These are phyloP conservation scores for Hygrophorus pudorinus DNA, from an alignment of 768 basidiomycete species.

Conservation along the genomic window DNA sequence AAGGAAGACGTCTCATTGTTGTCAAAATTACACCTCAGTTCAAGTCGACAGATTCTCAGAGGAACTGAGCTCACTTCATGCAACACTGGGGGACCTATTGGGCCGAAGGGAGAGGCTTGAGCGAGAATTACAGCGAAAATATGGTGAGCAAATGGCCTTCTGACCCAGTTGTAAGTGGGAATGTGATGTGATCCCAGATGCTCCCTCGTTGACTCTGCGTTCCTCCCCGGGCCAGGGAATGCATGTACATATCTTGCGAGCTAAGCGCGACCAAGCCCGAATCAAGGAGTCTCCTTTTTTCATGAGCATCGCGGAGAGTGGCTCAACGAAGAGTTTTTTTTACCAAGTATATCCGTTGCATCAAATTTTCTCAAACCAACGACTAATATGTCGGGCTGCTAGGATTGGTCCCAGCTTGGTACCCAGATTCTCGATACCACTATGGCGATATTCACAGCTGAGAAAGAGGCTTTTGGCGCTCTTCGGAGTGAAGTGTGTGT, in stretches of 20 bases:
- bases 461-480: conserved; percentile 64
- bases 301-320: conserved; percentile 48
- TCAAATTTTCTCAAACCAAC: background rate
- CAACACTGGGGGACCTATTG: conserved; percentile 32
- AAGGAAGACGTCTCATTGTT: conserved; percentile 9
- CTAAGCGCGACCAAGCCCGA: conserved; percentile 49
- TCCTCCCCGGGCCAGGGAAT: conserved; percentile 59
- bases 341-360: conserved; percentile 34
- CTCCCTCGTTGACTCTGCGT: conserved; percentile 65
- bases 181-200: conserved; percentile 30
- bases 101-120: conserved; percentile 43
- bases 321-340: conserved; percentile 61
- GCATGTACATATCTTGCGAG: conserved; percentile 61
- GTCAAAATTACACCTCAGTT: conserved; percentile 1
- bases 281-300: conserved; percentile 42
- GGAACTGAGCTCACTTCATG: conserved; percentile 40
- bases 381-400: background rate
- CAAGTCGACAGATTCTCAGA: conserved; percentile 46
- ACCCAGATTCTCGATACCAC: conserved; percentile 51
- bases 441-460: conserved; percentile 39
- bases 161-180: background rate
- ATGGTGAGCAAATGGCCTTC: conserved; percentile 31
- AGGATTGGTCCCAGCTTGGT: conserved; percentile 77
- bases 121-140: conserved; percentile 37
- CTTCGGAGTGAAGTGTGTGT: conserved; percentile 58